A percentile compares a stretch with the other conserved stretches of the same genome.
phyloP scores from a whole-genome alignment of 345 rosid species.

The Arabidopsis suecica region DNA sequence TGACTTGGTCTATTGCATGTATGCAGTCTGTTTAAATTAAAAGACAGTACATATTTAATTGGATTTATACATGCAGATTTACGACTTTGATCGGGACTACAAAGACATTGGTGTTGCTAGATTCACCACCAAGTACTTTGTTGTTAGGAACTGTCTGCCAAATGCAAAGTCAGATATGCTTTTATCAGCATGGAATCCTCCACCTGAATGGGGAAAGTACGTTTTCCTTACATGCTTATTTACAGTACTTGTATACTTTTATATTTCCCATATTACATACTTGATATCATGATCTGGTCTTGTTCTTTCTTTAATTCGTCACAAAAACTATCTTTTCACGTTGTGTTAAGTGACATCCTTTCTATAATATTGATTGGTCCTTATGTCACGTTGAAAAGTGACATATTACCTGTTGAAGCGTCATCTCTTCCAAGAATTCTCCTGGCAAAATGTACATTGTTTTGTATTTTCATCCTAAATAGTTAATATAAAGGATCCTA shows the following conservation, averaged over 20 bases:
- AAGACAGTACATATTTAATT: conserved; percentile 11
- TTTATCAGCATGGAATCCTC: conserved; percentile 97
- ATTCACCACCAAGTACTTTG: conserved; percentile 83
- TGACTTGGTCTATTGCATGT: conserved; percentile 8
- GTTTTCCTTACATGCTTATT: conserved; percentile 17
- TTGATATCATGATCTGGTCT: neutral
- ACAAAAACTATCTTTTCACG: too few relatives aligned
- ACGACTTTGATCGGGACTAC: conserved; percentile 98
- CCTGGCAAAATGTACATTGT: neutral
- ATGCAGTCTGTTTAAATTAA: conserved; percentile 8
- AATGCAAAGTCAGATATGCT: conserved; percentile 91
- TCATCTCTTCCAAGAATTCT: too few relatives aligned
- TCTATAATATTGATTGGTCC: too few relatives aligned
- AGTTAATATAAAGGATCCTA: neutral
- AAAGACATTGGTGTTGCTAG: conserved; percentile 93
- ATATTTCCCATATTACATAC: neutral
- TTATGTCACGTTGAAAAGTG: too few relatives aligned
- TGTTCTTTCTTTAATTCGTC: too few relatives aligned
- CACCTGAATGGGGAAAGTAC: conserved; percentile 98
- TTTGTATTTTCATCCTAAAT: conserved; percentile 2
- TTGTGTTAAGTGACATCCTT: too few relatives aligned
- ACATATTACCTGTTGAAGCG: too few relatives aligned
- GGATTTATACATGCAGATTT: conserved; percentile 59
- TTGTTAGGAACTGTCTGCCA: conserved; percentile 82
- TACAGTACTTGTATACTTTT: neutral